phyloP scores from a whole-genome alignment of 768 basidiomycete genomes.

The Leccinum truebloodii region DNA sequence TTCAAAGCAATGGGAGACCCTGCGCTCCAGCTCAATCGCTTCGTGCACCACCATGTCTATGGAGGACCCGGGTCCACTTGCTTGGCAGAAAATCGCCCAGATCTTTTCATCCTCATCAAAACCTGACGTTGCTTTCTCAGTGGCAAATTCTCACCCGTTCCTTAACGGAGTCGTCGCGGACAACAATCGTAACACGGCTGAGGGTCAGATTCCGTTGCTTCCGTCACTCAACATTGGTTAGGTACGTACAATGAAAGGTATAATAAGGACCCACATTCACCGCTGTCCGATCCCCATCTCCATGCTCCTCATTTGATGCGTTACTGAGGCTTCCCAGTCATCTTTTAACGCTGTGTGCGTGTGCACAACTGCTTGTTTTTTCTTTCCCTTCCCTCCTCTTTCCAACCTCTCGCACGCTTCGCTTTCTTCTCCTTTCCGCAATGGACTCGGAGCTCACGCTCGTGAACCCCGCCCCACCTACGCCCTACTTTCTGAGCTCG shows the following conservation, averaged over 20 bases:
- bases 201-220: background rate
- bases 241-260: conserved; percentile 7
- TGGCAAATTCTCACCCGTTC: background rate
- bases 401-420: background rate
- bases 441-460: conserved; percentile 34
- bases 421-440: background rate
- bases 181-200: background rate
- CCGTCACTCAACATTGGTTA: background rate
- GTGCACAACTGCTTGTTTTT: background rate
- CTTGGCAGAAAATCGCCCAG: background rate
- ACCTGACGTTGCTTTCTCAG: background rate
- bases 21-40: background rate
- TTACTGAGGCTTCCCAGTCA: background rate
- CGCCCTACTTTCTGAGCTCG: conserved; percentile 29
- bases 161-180: background rate
- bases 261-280: conserved; percentile 3
- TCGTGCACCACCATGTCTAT: background rate
- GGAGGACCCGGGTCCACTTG: background rate
- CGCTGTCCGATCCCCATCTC: background rate
- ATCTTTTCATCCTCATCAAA: background rate
- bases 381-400: background rate
- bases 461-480: conserved; percentile 27
- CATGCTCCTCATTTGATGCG: conserved; percentile 1
- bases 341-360: background rate
- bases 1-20: background rate